These are phyloP conservation scores for Podospora tetraspora DNA, from an alignment of 495 filamentous ascomycete species.

Conservation along the genomic window DNA sequence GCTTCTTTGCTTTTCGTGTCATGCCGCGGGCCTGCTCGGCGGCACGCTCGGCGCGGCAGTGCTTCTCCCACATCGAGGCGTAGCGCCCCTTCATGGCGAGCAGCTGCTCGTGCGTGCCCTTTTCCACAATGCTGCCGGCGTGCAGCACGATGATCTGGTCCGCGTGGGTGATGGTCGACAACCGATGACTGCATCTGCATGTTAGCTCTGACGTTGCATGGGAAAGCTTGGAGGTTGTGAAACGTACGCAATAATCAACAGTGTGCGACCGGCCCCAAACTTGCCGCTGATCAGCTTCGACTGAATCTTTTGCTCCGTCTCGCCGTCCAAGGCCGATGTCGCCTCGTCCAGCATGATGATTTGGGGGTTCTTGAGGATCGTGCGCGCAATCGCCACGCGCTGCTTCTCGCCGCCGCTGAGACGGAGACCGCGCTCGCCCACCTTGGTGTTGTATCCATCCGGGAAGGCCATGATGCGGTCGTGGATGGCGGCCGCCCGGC, in stretches of 20 bases:
- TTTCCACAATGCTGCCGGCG: constrained; percentile 75
- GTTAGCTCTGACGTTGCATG: constrained; percentile 1
- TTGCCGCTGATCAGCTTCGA: constrained; percentile 70
- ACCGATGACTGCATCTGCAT: constrained; percentile 55
- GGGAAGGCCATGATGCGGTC: constrained; percentile 93
- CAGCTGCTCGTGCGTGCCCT: constrained; percentile 81
- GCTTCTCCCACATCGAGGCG: constrained; percentile 91
- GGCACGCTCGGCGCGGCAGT: constrained; percentile 81
- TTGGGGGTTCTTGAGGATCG: constrained; percentile 90
- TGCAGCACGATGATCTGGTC: constrained; percentile 94
- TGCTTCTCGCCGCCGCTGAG: constrained; percentile 96
- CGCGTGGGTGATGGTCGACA: constrained; percentile 90
- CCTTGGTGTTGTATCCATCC: constrained; percentile 84
- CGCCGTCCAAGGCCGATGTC: constrained; percentile 89
- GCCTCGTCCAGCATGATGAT: constrained; percentile 97
- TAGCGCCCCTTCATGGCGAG: constrained; percentile 74
- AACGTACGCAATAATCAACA: constrained; percentile 58
- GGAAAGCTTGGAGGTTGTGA: not conserved
- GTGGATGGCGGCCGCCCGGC: constrained; percentile 87
- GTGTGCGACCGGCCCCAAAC: constrained; percentile 77
- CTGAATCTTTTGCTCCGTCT: constrained; percentile 96
- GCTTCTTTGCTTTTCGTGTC: constrained; percentile 52
- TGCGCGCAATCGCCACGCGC: constrained; percentile 92
- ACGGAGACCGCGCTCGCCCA: constrained; percentile 89
- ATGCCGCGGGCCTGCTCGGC: constrained; percentile 62